These are phyloP conservation scores for Smithsoniella earleae DNA, from an alignment of 163 green algal species.

Conservation along the genomic window DNA sequence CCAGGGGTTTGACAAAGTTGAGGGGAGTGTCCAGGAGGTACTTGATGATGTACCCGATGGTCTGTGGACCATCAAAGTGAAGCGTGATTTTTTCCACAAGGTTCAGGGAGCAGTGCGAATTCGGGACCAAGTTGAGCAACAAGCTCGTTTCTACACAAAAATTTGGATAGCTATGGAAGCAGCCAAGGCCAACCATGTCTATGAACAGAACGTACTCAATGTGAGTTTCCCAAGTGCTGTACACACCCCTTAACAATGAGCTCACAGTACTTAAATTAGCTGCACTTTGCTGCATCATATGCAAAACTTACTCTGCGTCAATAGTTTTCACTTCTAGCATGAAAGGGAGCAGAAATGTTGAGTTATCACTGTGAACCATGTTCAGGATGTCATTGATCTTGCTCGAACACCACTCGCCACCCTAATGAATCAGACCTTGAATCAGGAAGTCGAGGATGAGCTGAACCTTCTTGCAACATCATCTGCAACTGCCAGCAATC, in stretches of 20 bases:
- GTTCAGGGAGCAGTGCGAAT: slow-evolving; percentile 37
- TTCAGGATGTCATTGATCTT: slow-evolving; percentile 9
- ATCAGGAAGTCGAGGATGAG: not conserved
- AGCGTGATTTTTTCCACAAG: slow-evolving; percentile 46
- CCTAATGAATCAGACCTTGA: not conserved
- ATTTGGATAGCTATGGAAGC: slow-evolving; percentile 21
- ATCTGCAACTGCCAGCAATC: not conserved
- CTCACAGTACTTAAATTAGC: too few relatives aligned
- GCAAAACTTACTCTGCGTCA: too few relatives aligned
- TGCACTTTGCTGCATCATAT: too few relatives aligned
- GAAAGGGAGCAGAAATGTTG: too few relatives aligned
- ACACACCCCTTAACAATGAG: too few relatives aligned
- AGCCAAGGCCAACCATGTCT: slow-evolving; percentile 10
- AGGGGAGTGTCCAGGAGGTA: slow-evolving; percentile 35
- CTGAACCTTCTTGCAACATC: not conserved
- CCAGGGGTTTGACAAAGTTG: slow-evolving; percentile 45
- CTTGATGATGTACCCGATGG: slow-evolving; percentile 61
- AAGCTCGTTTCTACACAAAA: slow-evolving; percentile 31
- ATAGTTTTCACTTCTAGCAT: too few relatives aligned
- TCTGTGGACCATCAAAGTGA: slow-evolving; percentile 50
- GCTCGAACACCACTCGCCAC: not conserved
- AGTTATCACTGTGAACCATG: too few relatives aligned
- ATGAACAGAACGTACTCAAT: not conserved
- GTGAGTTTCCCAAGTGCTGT: not conserved
- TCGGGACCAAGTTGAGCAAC: slow-evolving; percentile 28